Evolutionary conservation across 805 yeast genomes (phyloP), one percentile per base, ranked within the genome.

Genomic region (Candida anglica): DNA sequence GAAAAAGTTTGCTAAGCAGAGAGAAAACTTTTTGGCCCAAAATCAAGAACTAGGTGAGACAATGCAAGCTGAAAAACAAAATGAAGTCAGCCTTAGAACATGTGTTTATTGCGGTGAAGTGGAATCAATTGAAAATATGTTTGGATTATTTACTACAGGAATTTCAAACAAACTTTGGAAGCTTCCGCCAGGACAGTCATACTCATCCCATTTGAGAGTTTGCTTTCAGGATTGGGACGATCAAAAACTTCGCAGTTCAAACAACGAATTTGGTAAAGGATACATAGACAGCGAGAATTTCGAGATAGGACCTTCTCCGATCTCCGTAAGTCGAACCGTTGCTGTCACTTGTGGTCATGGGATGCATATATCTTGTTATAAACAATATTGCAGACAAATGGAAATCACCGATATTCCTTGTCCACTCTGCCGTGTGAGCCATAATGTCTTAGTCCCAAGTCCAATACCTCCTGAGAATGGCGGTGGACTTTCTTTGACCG

Each of bases 31-130:
- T 34, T 51, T 70, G 41, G 58, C 49, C 20, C 56, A 66, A 16
- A 71, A 73, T 39, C 48, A 58, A 29, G 53, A 41, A 23, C 30
- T 5, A 32, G 29, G n/a, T 40, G 39, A 4, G 20, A n/a, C n/a
- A 27, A 15, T 22, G 10, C 23, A 9, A 8, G 15, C 19, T n/a
- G 44, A 34, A 4, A 39, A 33, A 2, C 36, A 45, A 13, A 18
- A 27, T 40, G 25, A 44, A 10, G 14, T 11, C 23, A 9, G 10
- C 11, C 10, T 9, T 11, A 60, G 75, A 37, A 50, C 53, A 2
- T 80, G 86, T 58, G 77, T 80, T 3, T 43, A 77, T 15, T 81
- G 87, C 54, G 82, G 79, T 41, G 76, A 73, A 37, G 61, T 68
- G 1, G 75, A 71, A 30, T 60, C 64, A 15, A 32, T 43, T 9